Evolutionary conservation across 441 rosid genomes (phyloP).

Genomic region (Melastoma candidum): DNA sequence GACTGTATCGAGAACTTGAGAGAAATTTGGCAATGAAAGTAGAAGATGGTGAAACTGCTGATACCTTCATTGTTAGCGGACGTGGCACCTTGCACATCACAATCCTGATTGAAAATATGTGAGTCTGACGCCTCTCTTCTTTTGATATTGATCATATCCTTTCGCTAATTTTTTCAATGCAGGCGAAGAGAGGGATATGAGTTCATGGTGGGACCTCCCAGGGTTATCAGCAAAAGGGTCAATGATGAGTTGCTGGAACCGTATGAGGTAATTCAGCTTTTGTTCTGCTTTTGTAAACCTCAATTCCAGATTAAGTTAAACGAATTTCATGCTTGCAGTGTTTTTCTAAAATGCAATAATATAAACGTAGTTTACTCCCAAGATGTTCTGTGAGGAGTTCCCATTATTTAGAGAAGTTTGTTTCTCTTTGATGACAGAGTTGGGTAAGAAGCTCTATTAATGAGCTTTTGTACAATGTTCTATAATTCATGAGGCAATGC

Average conservation of each 20-base stretch:
- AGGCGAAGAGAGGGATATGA: constrained; percentile 99
- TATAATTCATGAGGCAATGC: too few relatives aligned
- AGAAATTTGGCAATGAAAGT: constrained; percentile 97
- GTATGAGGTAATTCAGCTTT: constrained; percentile 51
- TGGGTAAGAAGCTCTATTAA: too few relatives aligned
- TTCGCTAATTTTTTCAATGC: constrained; percentile 21
- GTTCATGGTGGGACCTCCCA: constrained; percentile 98
- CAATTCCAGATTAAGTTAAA: constrained; percentile 1
- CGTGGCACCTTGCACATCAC: constrained; percentile 98
- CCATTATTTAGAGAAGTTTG: too few relatives aligned
- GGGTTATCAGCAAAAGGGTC: constrained; percentile 78
- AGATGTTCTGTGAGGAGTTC: too few relatives aligned
- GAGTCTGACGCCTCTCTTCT: constrained; percentile 25
- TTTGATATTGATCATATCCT: constrained; percentile 15
- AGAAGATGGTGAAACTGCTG: constrained; percentile 97
- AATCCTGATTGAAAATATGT: constrained; percentile 92
- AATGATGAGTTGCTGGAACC: constrained; percentile 81
- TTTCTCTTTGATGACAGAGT: too few relatives aligned
- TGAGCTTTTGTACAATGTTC: too few relatives aligned
- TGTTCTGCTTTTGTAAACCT: constrained; percentile 7
- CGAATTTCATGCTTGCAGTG: background rate
- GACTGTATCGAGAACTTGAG: constrained; percentile 88
- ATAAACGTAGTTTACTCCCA: too few relatives aligned
- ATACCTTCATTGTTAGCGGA: constrained; percentile 87
- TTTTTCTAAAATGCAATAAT: background rate